A percentile compares a stretch with the other conserved stretches of the same genome.
phyloP scores from a whole-genome alignment of 2,329 filamentous ascomycete genomes.

The Ophiostoma triangulosporum region DNA sequence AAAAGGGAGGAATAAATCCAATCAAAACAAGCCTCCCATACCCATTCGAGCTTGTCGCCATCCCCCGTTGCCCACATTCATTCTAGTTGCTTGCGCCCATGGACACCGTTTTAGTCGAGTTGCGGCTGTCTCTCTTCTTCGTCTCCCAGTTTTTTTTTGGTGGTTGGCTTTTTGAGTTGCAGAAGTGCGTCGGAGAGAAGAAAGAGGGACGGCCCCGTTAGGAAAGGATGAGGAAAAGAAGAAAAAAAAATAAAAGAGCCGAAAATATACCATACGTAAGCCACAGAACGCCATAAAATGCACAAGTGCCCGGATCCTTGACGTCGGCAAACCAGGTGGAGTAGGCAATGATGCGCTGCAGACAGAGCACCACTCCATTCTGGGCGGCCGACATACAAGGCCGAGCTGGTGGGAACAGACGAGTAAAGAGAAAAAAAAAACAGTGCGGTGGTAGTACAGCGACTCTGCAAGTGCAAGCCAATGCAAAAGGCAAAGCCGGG shows the following conservation, averaged over 20 bases:
- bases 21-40: background rate
- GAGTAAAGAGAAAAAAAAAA: background rate
- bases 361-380: background rate
- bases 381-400: background rate
- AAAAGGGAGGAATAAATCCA: background rate
- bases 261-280: background rate
- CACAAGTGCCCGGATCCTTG: background rate
- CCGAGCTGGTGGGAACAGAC: background rate
- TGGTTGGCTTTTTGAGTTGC: background rate
- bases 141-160: background rate
- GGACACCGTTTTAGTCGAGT: slow-evolving; percentile 1
- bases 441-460: slow-evolving; percentile 12
- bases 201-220: background rate
- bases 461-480: background rate
- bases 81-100: slow-evolving; percentile 9
- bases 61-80: slow-evolving; percentile 6
- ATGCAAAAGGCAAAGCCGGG: background rate
- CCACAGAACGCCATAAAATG: slow-evolving; percentile 4
- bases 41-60: slow-evolving; percentile 3
- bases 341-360: background rate
- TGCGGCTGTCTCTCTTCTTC: background rate
- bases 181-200: background rate
- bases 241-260: background rate
- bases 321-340: background rate
- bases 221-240: background rate